Evolutionary conservation across 257 asterid species (phyloP).

Genomic region (Haberlea rhodopensis): DNA sequence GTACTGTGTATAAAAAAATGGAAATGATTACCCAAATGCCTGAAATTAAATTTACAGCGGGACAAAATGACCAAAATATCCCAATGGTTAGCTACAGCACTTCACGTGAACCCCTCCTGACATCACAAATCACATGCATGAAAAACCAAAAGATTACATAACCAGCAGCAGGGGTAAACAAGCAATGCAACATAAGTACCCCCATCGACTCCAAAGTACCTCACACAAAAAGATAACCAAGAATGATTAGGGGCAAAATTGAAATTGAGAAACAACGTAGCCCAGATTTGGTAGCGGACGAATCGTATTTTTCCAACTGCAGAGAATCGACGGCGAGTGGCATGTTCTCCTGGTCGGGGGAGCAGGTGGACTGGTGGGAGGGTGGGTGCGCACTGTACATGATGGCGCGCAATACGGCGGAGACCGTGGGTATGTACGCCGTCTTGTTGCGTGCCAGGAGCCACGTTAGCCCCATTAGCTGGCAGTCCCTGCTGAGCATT

Average conservation of each 20-base stretch:
- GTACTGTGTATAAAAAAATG: constrained; percentile 27
- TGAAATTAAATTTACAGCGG: constrained; percentile 56
- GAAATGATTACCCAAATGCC: constrained; percentile 15
- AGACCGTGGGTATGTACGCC: constrained; percentile 94
- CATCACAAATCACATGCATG: constrained; percentile 33
- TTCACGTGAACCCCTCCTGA: constrained; percentile 54
- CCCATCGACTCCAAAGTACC: constrained; percentile 25
- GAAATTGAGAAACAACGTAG: constrained; percentile 16
- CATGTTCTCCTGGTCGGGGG: constrained; percentile 99
- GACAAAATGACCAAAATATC: constrained; percentile 53
- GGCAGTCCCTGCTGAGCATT: constrained; percentile 82
- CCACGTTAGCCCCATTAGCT: constrained; percentile 99
- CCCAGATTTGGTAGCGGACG: constrained; percentile 35
- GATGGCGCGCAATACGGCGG: constrained; percentile 95
- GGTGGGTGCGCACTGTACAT: constrained; percentile 94
- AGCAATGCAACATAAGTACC: constrained; percentile 20
- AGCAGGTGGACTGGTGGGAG: constrained; percentile 76
- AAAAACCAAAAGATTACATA: constrained; percentile 5
- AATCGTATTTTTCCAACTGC: constrained; percentile 59
- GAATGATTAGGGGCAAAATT: constrained; percentile 50
- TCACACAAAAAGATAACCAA: constrained; percentile 28
- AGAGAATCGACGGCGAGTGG: constrained; percentile 94
- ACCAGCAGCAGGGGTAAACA: constrained; percentile 12
- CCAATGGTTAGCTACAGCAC: constrained; percentile 44
- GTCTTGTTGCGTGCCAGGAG: constrained; percentile 94